Conservation (phyloP, 176 grass and related monocot genomes). For the Oryza punctata region DNA sequence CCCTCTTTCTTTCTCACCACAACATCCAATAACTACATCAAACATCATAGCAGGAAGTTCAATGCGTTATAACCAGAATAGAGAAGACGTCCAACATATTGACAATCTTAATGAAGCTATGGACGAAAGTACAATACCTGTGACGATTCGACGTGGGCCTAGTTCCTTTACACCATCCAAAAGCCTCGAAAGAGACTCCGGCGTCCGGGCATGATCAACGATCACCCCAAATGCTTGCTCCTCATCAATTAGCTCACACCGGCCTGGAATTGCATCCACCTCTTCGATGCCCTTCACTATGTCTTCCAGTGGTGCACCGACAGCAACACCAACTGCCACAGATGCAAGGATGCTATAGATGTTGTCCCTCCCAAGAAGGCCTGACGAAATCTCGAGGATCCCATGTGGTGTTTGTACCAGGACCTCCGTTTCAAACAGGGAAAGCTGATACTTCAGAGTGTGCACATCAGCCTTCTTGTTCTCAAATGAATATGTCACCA, state of each 20-base stretch:
- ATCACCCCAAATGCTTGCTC: slow-evolving; percentile 96
- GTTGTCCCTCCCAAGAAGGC: slow-evolving; percentile 83
- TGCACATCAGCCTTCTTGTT: slow-evolving; percentile 94
- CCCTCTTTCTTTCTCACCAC: slow-evolving; percentile 84
- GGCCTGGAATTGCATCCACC: slow-evolving; percentile 93
- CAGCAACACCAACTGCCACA: slow-evolving; percentile 92
- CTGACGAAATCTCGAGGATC: slow-evolving; percentile 95
- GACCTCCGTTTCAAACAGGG: slow-evolving; percentile 93
- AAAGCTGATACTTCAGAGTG: slow-evolving; percentile 84
- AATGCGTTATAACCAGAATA: slow-evolving; percentile 3
- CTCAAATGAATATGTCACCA: slow-evolving; percentile 91
- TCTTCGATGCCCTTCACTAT: slow-evolving; percentile 96
- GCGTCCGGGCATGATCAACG: slow-evolving; percentile 77
- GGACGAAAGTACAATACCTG: slow-evolving; percentile 54
- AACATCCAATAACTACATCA: slow-evolving; percentile 92
- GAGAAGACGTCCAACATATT: background rate
- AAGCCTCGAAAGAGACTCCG: slow-evolving; percentile 78
- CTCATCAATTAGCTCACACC: slow-evolving; percentile 93
- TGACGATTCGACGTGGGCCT: slow-evolving; percentile 77
- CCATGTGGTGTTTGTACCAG: slow-evolving; percentile 90
- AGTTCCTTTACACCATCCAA: slow-evolving; percentile 78
- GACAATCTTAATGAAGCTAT: slow-evolving; percentile 24
- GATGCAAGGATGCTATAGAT: slow-evolving; percentile 94
- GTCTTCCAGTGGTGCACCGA: slow-evolving; percentile 77
- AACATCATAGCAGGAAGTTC: slow-evolving; percentile 33